phyloP scores from a whole-genome alignment of 148 eudicot genomes.

The Euryodendron excelsum region DNA sequence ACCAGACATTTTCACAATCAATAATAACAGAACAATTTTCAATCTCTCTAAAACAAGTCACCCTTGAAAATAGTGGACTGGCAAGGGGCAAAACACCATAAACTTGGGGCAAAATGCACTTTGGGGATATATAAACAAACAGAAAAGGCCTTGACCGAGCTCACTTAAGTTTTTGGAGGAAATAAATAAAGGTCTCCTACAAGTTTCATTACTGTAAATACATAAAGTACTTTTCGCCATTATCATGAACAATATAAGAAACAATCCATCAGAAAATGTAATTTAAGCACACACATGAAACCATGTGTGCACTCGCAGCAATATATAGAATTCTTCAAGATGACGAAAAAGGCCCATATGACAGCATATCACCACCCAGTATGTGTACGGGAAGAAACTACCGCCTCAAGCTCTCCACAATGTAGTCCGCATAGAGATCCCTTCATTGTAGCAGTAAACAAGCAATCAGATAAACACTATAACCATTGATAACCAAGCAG shows the following conservation, averaged over 20 bases:
- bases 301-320: not conserved
- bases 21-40: too few relatives aligned
- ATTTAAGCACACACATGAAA: not conserved
- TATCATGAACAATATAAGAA: not conserved
- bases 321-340: not conserved
- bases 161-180: too few relatives aligned
- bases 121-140: not conserved
- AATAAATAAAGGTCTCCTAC: too few relatives aligned
- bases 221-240: not conserved
- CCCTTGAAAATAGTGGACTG: not conserved
- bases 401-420: constrained; percentile 53
- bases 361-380: not conserved
- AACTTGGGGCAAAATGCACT: not conserved
- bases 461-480: not conserved
- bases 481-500: not conserved
- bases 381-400: constrained; percentile 15
- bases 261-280: not conserved
- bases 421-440: constrained; percentile 45
- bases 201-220: not conserved
- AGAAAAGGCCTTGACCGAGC: not conserved
- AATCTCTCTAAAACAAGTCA: not conserved
- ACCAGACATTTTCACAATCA: too few relatives aligned
- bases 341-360: not conserved
- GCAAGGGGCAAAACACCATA: not conserved
- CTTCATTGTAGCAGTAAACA: constrained; percentile 3